Evolutionary conservation across 176 grass and related monocot species (phyloP).

Genomic region (Carex cristatella): DNA sequence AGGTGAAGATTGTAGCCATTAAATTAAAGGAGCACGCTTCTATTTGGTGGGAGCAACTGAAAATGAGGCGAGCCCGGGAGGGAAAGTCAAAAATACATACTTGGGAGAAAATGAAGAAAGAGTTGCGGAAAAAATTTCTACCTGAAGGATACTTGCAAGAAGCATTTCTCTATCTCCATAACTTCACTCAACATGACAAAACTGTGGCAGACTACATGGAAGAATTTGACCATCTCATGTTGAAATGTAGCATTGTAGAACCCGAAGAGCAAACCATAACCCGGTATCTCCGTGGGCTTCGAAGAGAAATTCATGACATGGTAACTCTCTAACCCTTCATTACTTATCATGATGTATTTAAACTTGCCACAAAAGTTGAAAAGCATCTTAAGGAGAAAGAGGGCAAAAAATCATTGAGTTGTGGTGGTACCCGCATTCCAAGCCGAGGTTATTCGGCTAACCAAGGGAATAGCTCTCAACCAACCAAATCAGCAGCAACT

Average conservation of each 20-base stretch:
- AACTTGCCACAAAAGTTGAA: slow-evolving; percentile 1
- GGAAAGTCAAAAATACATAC: not conserved
- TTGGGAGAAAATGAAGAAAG: not conserved
- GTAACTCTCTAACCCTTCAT: slow-evolving; percentile 5
- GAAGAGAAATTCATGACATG: not conserved
- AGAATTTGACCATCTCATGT: slow-evolving; percentile 28
- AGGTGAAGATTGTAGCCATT: not conserved
- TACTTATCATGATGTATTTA: slow-evolving; percentile 3
- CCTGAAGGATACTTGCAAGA: not conserved
- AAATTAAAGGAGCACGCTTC: slow-evolving; percentile 4
- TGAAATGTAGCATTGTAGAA: not conserved
- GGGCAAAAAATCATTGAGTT: not conserved
- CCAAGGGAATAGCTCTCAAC: no score
- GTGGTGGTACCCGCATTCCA: not conserved
- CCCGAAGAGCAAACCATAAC: not conserved
- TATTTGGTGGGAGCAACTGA: slow-evolving; percentile 16
- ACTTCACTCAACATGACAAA: not conserved
- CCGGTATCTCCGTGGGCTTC: no score
- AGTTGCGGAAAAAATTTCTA: no score
- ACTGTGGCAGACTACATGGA: not conserved
- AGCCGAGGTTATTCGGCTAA: no score
- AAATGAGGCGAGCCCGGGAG: not conserved
- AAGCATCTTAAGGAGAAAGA: slow-evolving; percentile 1
- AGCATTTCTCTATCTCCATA: not conserved
- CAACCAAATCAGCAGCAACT: not conserved